Base-by-base conservation (phyloP, 352 stramenopile genomes). In the Pythium sp. region DNA sequence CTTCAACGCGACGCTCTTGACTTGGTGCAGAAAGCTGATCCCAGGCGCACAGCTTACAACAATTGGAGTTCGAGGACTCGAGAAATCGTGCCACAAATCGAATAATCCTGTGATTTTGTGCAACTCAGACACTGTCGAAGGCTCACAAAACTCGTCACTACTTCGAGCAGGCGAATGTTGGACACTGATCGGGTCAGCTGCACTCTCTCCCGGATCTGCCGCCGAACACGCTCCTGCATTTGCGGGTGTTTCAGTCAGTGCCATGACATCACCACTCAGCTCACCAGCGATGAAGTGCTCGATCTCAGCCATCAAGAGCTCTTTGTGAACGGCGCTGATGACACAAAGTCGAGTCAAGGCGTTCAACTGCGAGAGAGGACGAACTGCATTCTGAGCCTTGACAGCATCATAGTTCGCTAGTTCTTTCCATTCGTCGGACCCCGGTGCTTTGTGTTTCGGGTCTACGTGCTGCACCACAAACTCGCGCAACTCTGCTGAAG, bases 81-180 rank as follows among this genome's bases (percentile, higher is more conserved):
- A 86, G 54, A 82, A 86, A 3, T 61, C 64, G 43, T 62, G 72
- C 76, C 77, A 86, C 26, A 85, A 32, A 14, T 76, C 66, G 7
- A 43, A 28, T 7, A 79, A 38, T 2, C 20, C 56, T 6, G 2
- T n/a, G 28, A 7, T 18, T 5, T 60, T 26, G 18, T 34, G 60
- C 54, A 12, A 26, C 47, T 5, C 54, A 15, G 18, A 12, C 7
- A 15, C 60, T n/a, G 20, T 22, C 47, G n/a, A 24, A 67, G 28
- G 3, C 43, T 60, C 30, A 26, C 3, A 32, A 41, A 15, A 20
- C 41, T 41, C 28, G 18, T 18, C 54, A 43, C 28, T 15, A 24
- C 28, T 12, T 26, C 15, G 18, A 26, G 24, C 53, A 28, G 15
- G 47, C n/a, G 20, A 41, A 9, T 49, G 14, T 49, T 4, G 15